Conservation (phyloP, 1,284 basidiomycete species). For the Cryptococcus jaspeensis region DNA sequence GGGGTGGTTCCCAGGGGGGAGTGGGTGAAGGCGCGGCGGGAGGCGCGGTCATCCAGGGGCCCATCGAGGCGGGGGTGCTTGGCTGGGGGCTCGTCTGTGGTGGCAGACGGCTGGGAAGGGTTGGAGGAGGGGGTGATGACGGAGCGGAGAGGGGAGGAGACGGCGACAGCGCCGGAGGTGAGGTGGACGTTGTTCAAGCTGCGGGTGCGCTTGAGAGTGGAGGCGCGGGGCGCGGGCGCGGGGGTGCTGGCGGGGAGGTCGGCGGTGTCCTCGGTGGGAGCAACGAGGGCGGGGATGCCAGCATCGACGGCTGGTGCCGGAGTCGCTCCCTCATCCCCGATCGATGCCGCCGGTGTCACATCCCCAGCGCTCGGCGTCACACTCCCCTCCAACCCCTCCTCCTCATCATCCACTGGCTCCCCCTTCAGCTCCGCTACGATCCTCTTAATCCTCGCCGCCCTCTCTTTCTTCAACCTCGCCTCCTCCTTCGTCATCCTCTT, state of each 20-base stretch:
- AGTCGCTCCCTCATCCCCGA: background rate
- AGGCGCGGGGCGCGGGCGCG: constrained; percentile 10
- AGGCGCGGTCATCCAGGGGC: background rate
- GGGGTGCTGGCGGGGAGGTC: background rate
- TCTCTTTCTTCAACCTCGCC: background rate
- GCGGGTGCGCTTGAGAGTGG: constrained; percentile 28
- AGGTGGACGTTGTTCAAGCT: constrained; percentile 14
- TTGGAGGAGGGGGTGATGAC: background rate
- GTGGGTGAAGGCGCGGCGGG: constrained; percentile 11
- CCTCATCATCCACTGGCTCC: background rate
- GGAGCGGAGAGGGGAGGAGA: background rate
- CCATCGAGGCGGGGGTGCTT: background rate
- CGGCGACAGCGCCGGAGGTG: constrained; percentile 9
- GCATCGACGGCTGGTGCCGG: no score
- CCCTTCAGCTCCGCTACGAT: constrained; percentile 1
- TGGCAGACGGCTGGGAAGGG: background rate
- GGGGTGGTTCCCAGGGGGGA: constrained; percentile 13
- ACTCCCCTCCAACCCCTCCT: background rate
- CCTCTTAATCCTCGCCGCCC: background rate
- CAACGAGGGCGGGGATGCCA: no score
- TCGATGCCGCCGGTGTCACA: background rate
- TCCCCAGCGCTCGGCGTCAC: background rate
- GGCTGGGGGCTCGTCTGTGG: background rate
- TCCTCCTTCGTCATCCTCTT: constrained; percentile 32
- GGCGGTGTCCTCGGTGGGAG: no score